phyloP scores from a whole-genome alignment of 371 early-diverging fungal species.

The Phascolomyces articulosus region DNA sequence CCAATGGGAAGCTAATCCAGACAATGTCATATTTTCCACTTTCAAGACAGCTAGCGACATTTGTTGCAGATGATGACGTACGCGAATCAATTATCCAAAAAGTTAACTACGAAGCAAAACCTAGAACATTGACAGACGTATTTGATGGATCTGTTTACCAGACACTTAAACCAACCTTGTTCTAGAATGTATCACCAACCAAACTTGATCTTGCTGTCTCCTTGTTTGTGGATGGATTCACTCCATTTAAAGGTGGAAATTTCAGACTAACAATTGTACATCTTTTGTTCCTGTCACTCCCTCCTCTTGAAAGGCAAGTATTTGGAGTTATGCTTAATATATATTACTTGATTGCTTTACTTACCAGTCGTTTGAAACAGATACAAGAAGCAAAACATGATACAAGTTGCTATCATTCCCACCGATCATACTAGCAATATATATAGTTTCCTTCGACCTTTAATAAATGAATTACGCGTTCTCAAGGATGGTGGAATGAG shows the following conservation, averaged over 20 bases:
- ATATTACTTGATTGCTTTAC: not conserved
- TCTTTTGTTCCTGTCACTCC: slow-evolving; percentile 1
- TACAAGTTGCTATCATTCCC: slow-evolving; percentile 7
- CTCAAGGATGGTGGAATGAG: slow-evolving; percentile 2
- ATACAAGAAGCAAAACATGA: slow-evolving; percentile 7
- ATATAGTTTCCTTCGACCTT: not conserved
- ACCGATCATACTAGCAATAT: not conserved
- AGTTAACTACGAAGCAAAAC: not conserved
- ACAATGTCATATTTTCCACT: slow-evolving; percentile 6
- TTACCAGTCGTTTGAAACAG: not conserved
- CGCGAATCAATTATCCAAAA: no score
- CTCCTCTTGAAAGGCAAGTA: slow-evolving; percentile 2
- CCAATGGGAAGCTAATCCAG: not conserved
- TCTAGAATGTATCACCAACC: not conserved
- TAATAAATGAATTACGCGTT: not conserved
- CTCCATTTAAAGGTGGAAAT: not conserved
- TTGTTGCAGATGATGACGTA: not conserved
- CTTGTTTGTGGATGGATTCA: slow-evolving; percentile 11
- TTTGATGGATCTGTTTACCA: not conserved
- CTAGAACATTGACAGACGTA: not conserved
- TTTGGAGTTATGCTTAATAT: not conserved
- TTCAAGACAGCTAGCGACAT: not conserved
- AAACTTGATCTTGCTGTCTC: not conserved
- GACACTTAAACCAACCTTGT: not conserved
- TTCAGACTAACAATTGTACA: slow-evolving; percentile 2